These are phyloP conservation scores for Phytopythium kandeliae DNA, from an alignment of 352 stramenopile species.

Conservation along the genomic window DNA sequence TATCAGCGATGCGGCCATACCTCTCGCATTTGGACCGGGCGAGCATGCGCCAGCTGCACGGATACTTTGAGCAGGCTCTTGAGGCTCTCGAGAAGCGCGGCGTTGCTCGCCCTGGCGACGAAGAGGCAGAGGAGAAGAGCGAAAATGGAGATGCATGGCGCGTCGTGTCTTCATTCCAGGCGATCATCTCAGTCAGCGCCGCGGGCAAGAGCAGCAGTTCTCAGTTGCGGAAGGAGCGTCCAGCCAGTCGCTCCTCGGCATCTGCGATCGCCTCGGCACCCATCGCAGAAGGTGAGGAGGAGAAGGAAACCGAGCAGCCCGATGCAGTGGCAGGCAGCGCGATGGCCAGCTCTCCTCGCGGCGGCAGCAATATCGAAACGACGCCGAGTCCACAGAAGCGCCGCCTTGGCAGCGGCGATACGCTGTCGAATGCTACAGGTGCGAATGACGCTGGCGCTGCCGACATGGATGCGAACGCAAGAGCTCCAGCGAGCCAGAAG, in stretches of 20 bases:
- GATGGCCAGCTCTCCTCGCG: background rate
- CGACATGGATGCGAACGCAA: background rate
- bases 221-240: slow-evolving; percentile 23
- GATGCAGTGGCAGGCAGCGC: background rate
- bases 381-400: background rate
- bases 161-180: slow-evolving; percentile 64
- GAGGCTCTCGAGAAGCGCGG: slow-evolving; percentile 19
- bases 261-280: slow-evolving; percentile 25
- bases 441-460: background rate
- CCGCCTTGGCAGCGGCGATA: background rate
- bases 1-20: slow-evolving; percentile 63
- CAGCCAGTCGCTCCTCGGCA: slow-evolving; percentile 26
- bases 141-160: slow-evolving; percentile 52
- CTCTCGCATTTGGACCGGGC: slow-evolving; percentile 63
- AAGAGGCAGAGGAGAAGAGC: slow-evolving; percentile 8
- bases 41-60: slow-evolving; percentile 53
- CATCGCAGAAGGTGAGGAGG: slow-evolving; percentile 25
- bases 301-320: background rate
- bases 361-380: background rate
- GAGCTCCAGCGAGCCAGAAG: background rate
- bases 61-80: slow-evolving; percentile 66
- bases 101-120: background rate
- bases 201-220: slow-evolving; percentile 7
- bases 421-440: background rate
- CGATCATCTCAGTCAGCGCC: slow-evolving; percentile 21